These are phyloP conservation scores for Alternaria rosae DNA, from an alignment of 2,329 filamentous ascomycete genomes.

Conservation along the genomic window DNA sequence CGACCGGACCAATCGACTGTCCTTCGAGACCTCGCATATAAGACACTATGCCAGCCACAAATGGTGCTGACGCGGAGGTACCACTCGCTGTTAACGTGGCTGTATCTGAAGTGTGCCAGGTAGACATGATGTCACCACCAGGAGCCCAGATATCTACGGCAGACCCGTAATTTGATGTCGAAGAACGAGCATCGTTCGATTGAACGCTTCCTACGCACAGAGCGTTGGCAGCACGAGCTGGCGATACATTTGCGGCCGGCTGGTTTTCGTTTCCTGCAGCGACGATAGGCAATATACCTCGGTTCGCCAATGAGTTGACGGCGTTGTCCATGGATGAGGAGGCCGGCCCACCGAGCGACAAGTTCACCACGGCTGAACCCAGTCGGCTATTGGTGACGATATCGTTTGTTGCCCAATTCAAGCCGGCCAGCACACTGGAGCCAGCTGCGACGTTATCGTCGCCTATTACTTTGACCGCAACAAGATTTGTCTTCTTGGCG, in stretches of 20 bases:
- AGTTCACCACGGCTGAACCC: constrained; percentile 45
- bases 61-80: constrained; percentile 72
- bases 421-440: constrained; percentile 37
- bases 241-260: constrained; percentile 38
- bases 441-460: constrained; percentile 11
- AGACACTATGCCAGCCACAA: constrained; percentile 71
- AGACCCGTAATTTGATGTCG: constrained; percentile 46
- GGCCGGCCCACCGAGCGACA: constrained; percentile 46
- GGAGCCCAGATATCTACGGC: constrained; percentile 50
- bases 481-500: constrained; percentile 42
- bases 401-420: constrained; percentile 45
- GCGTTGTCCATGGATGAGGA: constrained; percentile 42
- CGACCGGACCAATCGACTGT: constrained; percentile 19
- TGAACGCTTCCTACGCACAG: constrained; percentile 48
- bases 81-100: constrained; percentile 58
- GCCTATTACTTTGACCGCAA: constrained; percentile 49
- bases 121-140: constrained; percentile 50
- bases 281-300: constrained; percentile 45
- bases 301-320: constrained; percentile 35
- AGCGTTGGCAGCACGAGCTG: constrained; percentile 42
- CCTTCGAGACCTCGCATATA: constrained; percentile 68
- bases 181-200: constrained; percentile 27
- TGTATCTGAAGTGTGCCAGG: constrained; percentile 56
- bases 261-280: constrained; percentile 47
- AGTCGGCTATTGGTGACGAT: constrained; percentile 36